Evolutionary conservation across 805 yeast species (phyloP), one percentile per base, ranked within the genome.

Genomic region (Nakazawaea molendinolei): DNA sequence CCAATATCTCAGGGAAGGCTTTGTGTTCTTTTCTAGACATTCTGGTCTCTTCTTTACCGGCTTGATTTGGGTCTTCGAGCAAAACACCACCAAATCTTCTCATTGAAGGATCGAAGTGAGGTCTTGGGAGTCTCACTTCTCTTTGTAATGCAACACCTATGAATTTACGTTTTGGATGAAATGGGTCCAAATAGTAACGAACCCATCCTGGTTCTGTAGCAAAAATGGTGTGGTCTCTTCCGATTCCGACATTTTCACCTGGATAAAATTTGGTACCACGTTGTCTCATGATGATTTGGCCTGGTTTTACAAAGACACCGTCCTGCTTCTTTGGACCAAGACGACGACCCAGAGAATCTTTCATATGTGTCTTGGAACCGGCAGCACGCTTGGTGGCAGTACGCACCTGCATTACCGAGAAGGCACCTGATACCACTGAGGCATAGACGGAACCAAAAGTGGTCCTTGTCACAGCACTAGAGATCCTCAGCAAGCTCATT

Each of bases 211-310:
- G 95, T 54, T 92, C 97, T 23, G 67, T 51, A 3, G 98, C 96
- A 57, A 69, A 86, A 22, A 92, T 72, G 2, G 98, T 90, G 58
- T 89, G 97, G 57, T 92, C 97, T 50, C 76, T 80, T 44, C 98
- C 98, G 42, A 90, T 85, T 7, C 78, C 79, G 8, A 77, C 83
- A 49, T 92, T 89, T 47, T 84, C 94, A 23, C 98, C 98, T 0
- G 98, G 97, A 53, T 77, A 92, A 57, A 89, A 83, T 51, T 76
- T 81, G 14, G 97, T 86, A 50, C 98, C 98, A 56, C 97, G 74
- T 55, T 92, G 98, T 56, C 97, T 77, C 76, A 84, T 75, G 25
- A 92, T 68, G 46, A 92, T 87, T 51, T 87, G 84, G 8, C 97
- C 97, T 1, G 85, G 77, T 33, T 70, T 69, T 1, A 90, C 95